These are phyloP conservation scores for Nelumbo lutea DNA, from an alignment of 164 flowering plant species.

Conservation along the genomic window DNA sequence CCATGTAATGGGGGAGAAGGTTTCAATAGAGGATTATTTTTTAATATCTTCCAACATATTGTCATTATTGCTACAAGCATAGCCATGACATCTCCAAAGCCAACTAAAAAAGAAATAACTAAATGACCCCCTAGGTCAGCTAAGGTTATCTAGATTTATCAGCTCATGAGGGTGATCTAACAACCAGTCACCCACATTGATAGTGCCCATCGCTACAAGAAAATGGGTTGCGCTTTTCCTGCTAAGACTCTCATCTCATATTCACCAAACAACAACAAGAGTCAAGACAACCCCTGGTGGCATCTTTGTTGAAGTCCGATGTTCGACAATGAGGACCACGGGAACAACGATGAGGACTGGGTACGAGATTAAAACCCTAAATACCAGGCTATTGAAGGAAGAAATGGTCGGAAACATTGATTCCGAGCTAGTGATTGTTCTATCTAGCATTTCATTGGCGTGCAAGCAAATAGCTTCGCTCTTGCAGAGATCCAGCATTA, in stretches of 20 bases:
- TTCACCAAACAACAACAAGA: constrained; percentile 1
- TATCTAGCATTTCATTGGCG: constrained; percentile 86
- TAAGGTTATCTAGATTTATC: too few relatives aligned
- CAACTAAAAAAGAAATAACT: too few relatives aligned
- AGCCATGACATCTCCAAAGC: too few relatives aligned
- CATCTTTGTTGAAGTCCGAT: constrained; percentile 22
- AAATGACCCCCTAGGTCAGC: too few relatives aligned
- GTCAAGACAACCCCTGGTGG: not conserved
- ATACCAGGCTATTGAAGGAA: constrained; percentile 68
- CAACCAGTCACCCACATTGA: too few relatives aligned
- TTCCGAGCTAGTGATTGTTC: constrained; percentile 82
- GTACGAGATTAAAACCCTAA: constrained; percentile 58
- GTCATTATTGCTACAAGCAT: too few relatives aligned
- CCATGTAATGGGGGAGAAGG: too few relatives aligned
- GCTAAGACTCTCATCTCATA: constrained; percentile 11
- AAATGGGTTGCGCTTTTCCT: constrained; percentile 9
- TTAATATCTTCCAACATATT: too few relatives aligned
- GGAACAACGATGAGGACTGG: constrained; percentile 43
- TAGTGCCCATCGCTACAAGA: too few relatives aligned
- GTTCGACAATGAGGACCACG: constrained; percentile 36
- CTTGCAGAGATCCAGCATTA: constrained; percentile 77
- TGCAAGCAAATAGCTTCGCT: constrained; percentile 94
- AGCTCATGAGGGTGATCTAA: too few relatives aligned
- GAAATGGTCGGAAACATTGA: constrained; percentile 70
- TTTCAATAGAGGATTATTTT: too few relatives aligned